These are phyloP conservation scores for Microbotryum scabiosae DNA, from an alignment of 1,284 basidiomycete species.

Conservation along the genomic window DNA sequence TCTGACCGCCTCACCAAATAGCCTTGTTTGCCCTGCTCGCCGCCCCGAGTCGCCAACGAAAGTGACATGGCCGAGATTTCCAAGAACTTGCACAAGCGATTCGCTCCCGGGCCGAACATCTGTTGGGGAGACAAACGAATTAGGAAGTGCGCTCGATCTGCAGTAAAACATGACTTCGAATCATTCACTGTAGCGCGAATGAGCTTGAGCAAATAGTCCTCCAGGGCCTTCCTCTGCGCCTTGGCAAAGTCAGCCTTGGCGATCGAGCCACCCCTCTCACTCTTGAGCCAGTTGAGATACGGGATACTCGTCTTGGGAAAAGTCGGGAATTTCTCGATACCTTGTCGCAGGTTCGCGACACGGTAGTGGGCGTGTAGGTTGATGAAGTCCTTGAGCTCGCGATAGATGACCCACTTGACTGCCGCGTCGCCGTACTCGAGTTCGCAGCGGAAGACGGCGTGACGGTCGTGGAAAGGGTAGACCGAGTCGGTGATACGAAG, in stretches of 20 bases:
- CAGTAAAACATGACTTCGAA: background rate
- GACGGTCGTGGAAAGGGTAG: conserved; percentile 65
- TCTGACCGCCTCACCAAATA: conserved; percentile 47
- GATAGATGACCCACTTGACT: conserved; percentile 84
- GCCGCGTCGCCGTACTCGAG: conserved; percentile 89
- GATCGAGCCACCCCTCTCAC: conserved; percentile 40
- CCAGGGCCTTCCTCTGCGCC: conserved; percentile 68
- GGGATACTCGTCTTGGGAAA: conserved; percentile 82
- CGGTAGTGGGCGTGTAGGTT: conserved; percentile 86
- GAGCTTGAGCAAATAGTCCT: conserved; percentile 80
- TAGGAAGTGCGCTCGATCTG: background rate
- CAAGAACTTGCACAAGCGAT: conserved; percentile 86
- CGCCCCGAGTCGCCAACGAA: conserved; percentile 70
- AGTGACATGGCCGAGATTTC: conserved; percentile 88
- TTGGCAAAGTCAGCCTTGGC: conserved; percentile 66
- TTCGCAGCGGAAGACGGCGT: conserved; percentile 82
- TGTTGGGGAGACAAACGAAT: conserved; percentile 37
- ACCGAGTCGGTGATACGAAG: conserved; percentile 78
- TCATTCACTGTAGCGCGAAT: conserved; percentile 74
- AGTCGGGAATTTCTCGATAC: conserved; percentile 60
- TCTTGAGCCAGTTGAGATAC: conserved; percentile 65
- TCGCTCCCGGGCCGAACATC: conserved; percentile 95
- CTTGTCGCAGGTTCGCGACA: conserved; percentile 55
- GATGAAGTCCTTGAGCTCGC: conserved; percentile 86
- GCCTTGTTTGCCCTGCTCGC: conserved; percentile 76